phyloP scores from a whole-genome alignment of 2,329 filamentous ascomycete genomes.

The Neopestalotiopsis sp. region DNA sequence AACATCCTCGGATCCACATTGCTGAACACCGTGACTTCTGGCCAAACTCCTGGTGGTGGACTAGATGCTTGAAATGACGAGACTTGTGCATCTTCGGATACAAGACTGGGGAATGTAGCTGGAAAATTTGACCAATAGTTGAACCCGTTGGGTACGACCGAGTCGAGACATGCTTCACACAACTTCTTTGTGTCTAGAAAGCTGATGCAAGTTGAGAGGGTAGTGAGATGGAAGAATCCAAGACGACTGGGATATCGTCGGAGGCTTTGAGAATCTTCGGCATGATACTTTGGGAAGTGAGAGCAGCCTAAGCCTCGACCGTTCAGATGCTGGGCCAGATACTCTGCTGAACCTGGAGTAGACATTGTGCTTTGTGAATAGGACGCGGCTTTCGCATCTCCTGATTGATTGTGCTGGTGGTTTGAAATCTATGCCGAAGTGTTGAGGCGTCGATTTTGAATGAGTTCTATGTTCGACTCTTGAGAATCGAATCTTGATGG shows the following conservation, averaged over 20 bases:
- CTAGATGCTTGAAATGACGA: not conserved
- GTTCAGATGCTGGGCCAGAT: not conserved
- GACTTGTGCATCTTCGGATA: not conserved
- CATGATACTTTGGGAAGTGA: constrained; percentile 17
- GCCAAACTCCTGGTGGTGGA: not conserved
- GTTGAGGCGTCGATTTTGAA: not conserved
- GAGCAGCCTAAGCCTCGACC: constrained; percentile 8
- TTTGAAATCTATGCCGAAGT: not conserved
- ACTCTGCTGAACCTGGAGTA: constrained; percentile 14
- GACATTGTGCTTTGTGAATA: not conserved
- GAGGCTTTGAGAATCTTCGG: not conserved
- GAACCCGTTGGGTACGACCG: constrained; percentile 14
- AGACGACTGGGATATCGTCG: constrained; percentile 16
- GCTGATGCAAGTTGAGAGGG: not conserved
- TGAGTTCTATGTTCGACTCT: not conserved
- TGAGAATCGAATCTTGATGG: not conserved
- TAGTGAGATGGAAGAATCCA: constrained; percentile 13
- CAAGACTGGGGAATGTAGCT: no score
- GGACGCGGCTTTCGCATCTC: not conserved
- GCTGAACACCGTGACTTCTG: not conserved
- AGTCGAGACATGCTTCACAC: constrained; percentile 10
- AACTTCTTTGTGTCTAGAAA: constrained; percentile 19
- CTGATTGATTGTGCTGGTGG: not conserved
- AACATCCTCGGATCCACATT: not conserved
- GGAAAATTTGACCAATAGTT: constrained; percentile 16